Conservation (phyloP, 139 green algal genomes). For the Dunaliella primolecta region DNA sequence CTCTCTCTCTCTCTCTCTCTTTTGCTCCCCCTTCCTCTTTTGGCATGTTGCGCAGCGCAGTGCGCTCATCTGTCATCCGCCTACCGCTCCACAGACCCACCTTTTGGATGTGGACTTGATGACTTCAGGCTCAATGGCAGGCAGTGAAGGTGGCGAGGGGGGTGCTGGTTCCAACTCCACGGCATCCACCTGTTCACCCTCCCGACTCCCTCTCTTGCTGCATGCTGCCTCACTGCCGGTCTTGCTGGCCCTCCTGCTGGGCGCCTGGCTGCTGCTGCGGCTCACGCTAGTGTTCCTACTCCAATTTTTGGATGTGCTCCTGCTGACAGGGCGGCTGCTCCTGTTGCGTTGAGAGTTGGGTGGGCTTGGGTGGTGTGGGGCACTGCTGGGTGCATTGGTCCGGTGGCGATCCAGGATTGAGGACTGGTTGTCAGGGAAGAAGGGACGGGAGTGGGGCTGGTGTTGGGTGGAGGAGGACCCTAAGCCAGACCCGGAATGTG, state of each 20-base stretch:
- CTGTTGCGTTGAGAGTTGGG: background rate
- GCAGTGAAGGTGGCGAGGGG: no score
- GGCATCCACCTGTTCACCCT: background rate
- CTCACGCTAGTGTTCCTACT: background rate
- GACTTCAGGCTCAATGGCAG: slow-evolving; percentile 2
- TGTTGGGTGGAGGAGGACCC: no score
- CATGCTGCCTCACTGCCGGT: background rate
- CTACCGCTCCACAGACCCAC: no score
- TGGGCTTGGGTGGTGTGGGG: background rate
- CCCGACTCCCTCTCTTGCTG: background rate
- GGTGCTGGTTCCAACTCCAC: background rate
- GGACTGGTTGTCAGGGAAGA: no score
- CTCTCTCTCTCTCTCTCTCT: no score
- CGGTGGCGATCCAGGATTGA: no score
- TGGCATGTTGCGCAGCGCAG: no score
- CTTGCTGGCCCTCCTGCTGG: background rate
- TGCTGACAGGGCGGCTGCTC: background rate
- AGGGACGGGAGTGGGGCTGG: no score
- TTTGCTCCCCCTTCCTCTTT: no score
- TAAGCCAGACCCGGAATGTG: no score
- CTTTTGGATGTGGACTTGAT: slow-evolving; percentile 11
- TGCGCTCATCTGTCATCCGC: no score
- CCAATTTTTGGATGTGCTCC: background rate
- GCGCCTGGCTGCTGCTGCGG: background rate
- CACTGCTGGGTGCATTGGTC: no score